Base-by-base conservation (phyloP, 257 asterid genomes). In the Fraxinus anomala region DNA sequence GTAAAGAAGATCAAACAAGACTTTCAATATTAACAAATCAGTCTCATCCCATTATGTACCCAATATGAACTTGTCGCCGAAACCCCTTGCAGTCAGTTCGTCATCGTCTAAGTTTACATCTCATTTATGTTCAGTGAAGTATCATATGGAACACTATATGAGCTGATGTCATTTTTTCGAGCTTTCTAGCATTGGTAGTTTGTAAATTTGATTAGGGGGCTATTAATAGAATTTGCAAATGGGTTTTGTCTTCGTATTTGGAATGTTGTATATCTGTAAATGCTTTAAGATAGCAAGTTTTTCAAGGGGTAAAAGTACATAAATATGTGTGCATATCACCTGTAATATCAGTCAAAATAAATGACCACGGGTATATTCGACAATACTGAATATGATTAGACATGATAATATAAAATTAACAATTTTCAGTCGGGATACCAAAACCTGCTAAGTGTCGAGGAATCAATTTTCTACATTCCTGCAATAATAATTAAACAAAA, bases 181-280 rank as follows among this genome's bases (percentile, higher is more conserved):
- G 78, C 78, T 78, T 80, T 80, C 79, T 72, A 72, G 76, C 83
- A 73, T 78, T 83, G 73, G 77, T 80, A 81, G 76, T 81, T 56
- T 83, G 85, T 86, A 74, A 13, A 82, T 83, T 73, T 80, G 78
- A 78, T 82, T 70, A 79, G 76, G 42, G 49, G 31, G 78, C 77
- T 56, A 66, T 56, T 68, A 72, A 76, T 78, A 81, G 77, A 68
- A 75, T 73, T 6, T 47, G 78, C 73, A 30, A 33, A 67, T 72
- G 23, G 61, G 6, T 17, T 5, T 49, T 49, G 61, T 17, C 21
- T 49, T 14, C 23, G 23, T 17, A 17, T 49, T 51, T 19, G 10
- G 10, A 54, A 2, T 17, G 11, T 54, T 54, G 11, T 54, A 6
- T 0, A 54, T 54, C 26, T 54, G 65, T n/a, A 54, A 54, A 54